A percentile compares a stretch with the other conserved stretches of the same genome.
Conservation (phyloP, 1,139 yeast species). For the Saccharomyces hybrid region DNA sequence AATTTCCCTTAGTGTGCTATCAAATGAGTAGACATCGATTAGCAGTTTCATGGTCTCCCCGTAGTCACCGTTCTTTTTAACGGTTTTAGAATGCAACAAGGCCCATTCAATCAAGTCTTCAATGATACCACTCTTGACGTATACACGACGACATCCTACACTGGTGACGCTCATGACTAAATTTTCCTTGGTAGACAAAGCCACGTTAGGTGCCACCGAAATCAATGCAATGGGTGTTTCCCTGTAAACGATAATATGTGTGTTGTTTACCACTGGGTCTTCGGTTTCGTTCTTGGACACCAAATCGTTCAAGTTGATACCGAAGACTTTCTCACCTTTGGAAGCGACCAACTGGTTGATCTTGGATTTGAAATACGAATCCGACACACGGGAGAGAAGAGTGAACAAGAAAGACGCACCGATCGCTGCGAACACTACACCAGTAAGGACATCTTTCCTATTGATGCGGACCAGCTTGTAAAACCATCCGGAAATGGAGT, state of each 20-base stretch:
- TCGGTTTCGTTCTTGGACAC: conserved; percentile 33
- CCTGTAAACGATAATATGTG: conserved; percentile 53
- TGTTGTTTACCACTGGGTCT: conserved; percentile 36
- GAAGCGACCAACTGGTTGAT: conserved; percentile 43
- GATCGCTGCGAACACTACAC: conserved; percentile 20
- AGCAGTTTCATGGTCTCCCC: conserved; percentile 33
- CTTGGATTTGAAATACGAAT: conserved; percentile 36
- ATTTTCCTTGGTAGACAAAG: conserved; percentile 31
- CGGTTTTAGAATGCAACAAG: conserved; percentile 40
- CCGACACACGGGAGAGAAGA: conserved; percentile 32
- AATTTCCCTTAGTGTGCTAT: conserved; percentile 34
- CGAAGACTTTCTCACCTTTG: conserved; percentile 43
- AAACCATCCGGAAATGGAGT: conserved; percentile 19
- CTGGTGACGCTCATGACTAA: conserved; percentile 48
- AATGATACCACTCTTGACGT: conserved; percentile 53
- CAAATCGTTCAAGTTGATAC: conserved; percentile 45
- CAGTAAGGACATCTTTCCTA: conserved; percentile 18
- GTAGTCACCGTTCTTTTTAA: conserved; percentile 25
- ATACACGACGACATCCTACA: conserved; percentile 58
- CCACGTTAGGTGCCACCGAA: conserved; percentile 34
- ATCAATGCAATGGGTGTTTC: conserved; percentile 60
- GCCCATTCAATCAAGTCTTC: conserved; percentile 58
- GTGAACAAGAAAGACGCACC: conserved; percentile 27
- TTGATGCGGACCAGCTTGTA: conserved; percentile 23
- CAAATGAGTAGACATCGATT: conserved; percentile 49